Evolutionary conservation across 2,329 filamentous ascomycete genomes (phyloP).

Genomic region (Periconia macrospinosa): DNA sequence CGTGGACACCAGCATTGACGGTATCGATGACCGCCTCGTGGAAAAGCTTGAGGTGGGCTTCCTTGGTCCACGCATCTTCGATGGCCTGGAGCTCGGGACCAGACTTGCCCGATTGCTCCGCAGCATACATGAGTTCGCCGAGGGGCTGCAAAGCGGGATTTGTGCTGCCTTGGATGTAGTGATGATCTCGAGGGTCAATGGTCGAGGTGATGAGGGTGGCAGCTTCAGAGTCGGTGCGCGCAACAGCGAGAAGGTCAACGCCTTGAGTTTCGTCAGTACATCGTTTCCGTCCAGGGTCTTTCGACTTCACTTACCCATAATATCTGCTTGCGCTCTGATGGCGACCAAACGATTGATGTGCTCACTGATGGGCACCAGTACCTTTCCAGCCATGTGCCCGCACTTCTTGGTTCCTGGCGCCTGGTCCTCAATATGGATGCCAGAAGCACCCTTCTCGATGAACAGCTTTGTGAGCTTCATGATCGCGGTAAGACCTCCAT

Average conservation of each 20-base stretch:
- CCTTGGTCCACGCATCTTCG: constrained; percentile 82
- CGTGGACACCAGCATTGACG: constrained; percentile 69
- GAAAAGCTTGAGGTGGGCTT: constrained; percentile 85
- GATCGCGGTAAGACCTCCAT: constrained; percentile 94
- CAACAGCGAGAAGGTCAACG: constrained; percentile 84
- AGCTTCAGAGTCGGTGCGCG: constrained; percentile 95
- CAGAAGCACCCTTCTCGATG: constrained; percentile 92
- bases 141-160: constrained; percentile 83
- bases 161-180: constrained; percentile 87
- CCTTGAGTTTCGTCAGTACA: constrained; percentile 48
- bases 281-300: neutral
- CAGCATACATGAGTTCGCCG: constrained; percentile 86
- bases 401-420: constrained; percentile 99
- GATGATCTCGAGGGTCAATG: constrained; percentile 93
- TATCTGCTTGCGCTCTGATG: constrained; percentile 95
- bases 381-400: constrained; percentile 98
- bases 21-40: constrained; percentile 83
- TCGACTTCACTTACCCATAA: constrained; percentile 70
- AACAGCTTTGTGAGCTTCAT: constrained; percentile 99
- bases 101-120: constrained; percentile 78
- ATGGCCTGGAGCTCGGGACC: constrained; percentile 84
- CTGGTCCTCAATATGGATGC: constrained; percentile 98
- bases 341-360: constrained; percentile 98
- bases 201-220: constrained; percentile 96
- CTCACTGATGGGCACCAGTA: constrained; percentile 93